phyloP scores from a whole-genome alignment of 2,329 filamentous ascomycete genomes.

The Parafenestella ontariensis region DNA sequence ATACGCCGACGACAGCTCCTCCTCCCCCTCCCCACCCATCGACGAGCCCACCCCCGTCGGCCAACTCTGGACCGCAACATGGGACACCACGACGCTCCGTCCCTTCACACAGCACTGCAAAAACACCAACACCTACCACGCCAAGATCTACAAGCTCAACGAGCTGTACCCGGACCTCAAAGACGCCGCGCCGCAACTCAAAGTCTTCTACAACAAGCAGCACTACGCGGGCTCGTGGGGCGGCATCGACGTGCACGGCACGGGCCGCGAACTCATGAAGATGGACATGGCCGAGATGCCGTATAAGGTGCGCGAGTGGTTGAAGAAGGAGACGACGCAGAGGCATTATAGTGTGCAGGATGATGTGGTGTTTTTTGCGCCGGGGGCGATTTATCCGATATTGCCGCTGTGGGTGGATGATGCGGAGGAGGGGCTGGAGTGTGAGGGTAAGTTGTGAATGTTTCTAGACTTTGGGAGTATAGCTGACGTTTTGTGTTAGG shows the following conservation, averaged over 20 bases:
- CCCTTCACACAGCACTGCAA: conserved; percentile 33
- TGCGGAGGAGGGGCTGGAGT: conserved; percentile 45
- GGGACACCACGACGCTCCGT: conserved; percentile 28
- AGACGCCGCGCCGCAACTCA: conserved; percentile 40
- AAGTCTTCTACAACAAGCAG: conserved; percentile 47
- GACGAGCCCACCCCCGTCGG: conserved; percentile 38
- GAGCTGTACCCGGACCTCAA: conserved; percentile 44
- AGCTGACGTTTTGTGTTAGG: conserved; percentile 19
- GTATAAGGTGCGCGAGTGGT: conserved; percentile 54
- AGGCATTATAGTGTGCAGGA: conserved; percentile 51
- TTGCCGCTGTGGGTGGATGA: conserved; percentile 60
- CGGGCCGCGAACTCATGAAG: conserved; percentile 56
- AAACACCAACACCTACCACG: conserved; percentile 25
- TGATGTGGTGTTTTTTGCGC: conserved; percentile 60
- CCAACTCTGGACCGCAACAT: conserved; percentile 41
- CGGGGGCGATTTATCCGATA: conserved; percentile 59
- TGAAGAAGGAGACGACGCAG: conserved; percentile 54
- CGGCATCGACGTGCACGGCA: conserved; percentile 61
- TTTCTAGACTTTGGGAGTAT: conserved; percentile 12
- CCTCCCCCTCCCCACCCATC: conserved; percentile 16
- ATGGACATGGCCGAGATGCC: conserved; percentile 58
- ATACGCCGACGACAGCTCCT: conserved; percentile 20
- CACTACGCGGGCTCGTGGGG: conserved; percentile 61
- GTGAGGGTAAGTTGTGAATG: conserved; percentile 46
- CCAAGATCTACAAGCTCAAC: conserved; percentile 39